phyloP scores from a whole-genome alignment of 2,329 filamentous ascomycete species.

The Zasmidium angulare region DNA sequence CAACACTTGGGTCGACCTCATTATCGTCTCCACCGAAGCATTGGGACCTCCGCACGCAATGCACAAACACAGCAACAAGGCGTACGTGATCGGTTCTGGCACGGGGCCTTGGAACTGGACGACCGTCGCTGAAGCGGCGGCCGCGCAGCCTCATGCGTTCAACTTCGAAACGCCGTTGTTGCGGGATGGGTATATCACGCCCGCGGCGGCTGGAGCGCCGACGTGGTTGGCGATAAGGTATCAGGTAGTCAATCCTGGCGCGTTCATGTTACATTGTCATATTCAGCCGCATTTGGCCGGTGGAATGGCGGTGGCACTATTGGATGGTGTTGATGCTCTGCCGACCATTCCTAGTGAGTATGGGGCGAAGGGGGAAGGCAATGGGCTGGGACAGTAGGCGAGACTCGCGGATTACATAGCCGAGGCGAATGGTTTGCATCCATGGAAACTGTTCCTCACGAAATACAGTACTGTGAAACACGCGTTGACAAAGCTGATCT shows the following conservation, averaged over 20 bases:
- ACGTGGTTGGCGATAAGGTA: constrained; percentile 49
- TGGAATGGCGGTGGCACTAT: constrained; percentile 49
- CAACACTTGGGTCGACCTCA: constrained; percentile 36
- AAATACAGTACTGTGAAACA: no score
- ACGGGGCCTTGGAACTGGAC: constrained; percentile 50
- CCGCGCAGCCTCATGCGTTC: constrained; percentile 46
- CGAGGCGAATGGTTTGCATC: no score
- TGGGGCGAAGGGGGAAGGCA: background rate
- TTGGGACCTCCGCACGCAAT: constrained; percentile 53
- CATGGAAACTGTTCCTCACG: no score
- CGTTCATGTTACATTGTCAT: constrained; percentile 53
- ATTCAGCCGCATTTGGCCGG: constrained; percentile 49
- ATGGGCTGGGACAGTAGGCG: background rate
- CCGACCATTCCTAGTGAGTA: background rate
- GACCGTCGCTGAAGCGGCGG: background rate
- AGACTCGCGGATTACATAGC: background rate
- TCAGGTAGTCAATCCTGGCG: constrained; percentile 46
- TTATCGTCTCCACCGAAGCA: constrained; percentile 25
- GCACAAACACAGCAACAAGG: constrained; percentile 65
- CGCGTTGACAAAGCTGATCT: no score
- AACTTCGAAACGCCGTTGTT: constrained; percentile 58
- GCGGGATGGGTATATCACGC: constrained; percentile 47
- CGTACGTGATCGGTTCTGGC: constrained; percentile 57
- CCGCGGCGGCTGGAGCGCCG: constrained; percentile 4
- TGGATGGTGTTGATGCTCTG: constrained; percentile 50